Percentiles rank a stretch among this genome's conserved stretches.
phyloP scores from a whole-genome alignment of 2,329 filamentous ascomycete genomes.

The Parascedosporium putredinis region DNA sequence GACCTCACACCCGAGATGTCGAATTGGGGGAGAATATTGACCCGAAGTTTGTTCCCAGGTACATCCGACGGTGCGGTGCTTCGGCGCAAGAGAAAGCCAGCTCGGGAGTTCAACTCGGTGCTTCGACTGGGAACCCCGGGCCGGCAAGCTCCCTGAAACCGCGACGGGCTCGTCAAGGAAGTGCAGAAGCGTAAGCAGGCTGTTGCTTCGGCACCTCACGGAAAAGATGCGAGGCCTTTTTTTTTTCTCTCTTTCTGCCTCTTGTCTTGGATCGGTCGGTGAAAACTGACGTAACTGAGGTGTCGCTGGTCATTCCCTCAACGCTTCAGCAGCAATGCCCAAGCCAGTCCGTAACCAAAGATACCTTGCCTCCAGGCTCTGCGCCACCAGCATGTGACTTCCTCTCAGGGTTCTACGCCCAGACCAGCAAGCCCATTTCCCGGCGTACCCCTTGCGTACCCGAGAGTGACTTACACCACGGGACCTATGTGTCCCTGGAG shows the following conservation, averaged over 20 bases:
- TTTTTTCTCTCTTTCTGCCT: background rate
- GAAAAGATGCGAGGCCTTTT: no score
- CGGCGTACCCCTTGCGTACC: background rate
- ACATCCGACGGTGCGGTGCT: background rate
- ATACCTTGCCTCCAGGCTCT: no score
- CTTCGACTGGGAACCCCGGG: background rate
- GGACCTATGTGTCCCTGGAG: background rate
- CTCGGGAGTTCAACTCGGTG: background rate
- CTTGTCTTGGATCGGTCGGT: background rate
- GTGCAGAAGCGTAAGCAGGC: no score
- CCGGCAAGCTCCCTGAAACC: background rate
- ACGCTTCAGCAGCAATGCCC: no score
- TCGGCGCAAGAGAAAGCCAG: background rate
- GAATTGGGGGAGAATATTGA: background rate
- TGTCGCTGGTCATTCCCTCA: background rate
- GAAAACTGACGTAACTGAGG: no score
- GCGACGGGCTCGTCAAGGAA: background rate
- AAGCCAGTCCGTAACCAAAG: no score
- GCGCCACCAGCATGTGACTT: background rate
- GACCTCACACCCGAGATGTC: background rate
- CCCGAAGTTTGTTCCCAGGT: background rate
- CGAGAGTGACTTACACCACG: background rate
- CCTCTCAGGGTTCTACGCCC: background rate
- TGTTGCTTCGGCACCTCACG: no score
- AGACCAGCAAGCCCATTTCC: background rate